Percentiles rank a stretch among this genome's conserved stretches.
Evolutionary conservation across 805 yeast genomes (phyloP).

Genomic region (Barnettozyma siamensis): DNA sequence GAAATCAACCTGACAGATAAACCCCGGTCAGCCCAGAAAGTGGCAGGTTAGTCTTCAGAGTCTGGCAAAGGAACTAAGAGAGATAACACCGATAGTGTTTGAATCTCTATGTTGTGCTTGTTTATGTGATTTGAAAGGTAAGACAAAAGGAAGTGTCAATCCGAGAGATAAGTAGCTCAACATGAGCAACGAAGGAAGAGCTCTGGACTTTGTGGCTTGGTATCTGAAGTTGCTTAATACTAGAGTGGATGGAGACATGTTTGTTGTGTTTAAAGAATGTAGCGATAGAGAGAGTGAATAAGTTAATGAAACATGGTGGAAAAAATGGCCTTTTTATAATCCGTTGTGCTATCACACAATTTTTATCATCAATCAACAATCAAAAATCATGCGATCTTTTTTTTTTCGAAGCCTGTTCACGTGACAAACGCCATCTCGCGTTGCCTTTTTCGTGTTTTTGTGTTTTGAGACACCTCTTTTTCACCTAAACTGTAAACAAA

Average conservation of each 20-base stretch:
- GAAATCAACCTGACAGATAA: neutral
- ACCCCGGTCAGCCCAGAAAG: neutral
- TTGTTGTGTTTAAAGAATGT: neutral
- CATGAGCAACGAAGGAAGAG: slow-evolving; percentile 20
- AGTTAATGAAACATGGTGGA: neutral
- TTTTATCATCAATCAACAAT: neutral
- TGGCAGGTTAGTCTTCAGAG: slow-evolving; percentile 1
- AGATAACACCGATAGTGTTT: slow-evolving; percentile 15
- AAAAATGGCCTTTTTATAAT: too few species aligned
- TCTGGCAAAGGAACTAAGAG: slow-evolving; percentile 17
- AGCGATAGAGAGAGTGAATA: neutral
- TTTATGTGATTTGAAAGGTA: slow-evolving; percentile 17
- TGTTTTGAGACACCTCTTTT: neutral
- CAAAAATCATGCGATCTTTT: slow-evolving; percentile 5
- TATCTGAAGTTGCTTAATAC: slow-evolving; percentile 17
- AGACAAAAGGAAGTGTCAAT: slow-evolving; percentile 18
- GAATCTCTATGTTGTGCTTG: slow-evolving; percentile 5
- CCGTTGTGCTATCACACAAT: neutral
- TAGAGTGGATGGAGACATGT: slow-evolving; percentile 15
- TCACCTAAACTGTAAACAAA: neutral
- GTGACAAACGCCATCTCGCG: slow-evolving; percentile 14
- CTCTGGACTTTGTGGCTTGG: slow-evolving; percentile 6
- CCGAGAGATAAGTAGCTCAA: slow-evolving; percentile 20
- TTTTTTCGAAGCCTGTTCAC: slow-evolving; percentile 4
- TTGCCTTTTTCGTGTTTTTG: neutral